Percentiles rank a stretch among this genome's conserved stretches.
phyloP scores from a whole-genome alignment of 768 basidiomycete species.

The Rhodocollybia butyracea region DNA sequence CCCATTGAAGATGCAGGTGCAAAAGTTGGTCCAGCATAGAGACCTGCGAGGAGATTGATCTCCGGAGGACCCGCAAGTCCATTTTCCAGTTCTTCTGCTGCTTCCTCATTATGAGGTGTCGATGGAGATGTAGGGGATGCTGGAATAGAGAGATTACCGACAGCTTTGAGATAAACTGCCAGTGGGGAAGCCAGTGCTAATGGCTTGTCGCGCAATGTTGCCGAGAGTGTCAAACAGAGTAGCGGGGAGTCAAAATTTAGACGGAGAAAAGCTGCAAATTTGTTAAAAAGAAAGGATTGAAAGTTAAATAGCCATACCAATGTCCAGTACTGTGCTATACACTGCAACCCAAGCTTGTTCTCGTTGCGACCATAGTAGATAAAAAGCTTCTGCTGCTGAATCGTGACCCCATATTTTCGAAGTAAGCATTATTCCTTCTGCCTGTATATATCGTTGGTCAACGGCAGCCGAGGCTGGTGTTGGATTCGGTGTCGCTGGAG shows the following conservation, averaged over 20 bases:
- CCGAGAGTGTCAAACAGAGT: conserved; percentile 78
- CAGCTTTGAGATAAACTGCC: conserved; percentile 32
- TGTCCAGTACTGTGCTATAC: conserved; percentile 72
- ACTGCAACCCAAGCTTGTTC: conserved; percentile 74
- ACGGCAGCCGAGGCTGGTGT: conserved; percentile 68
- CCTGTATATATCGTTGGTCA: conserved; percentile 73
- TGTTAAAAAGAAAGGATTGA: neutral
- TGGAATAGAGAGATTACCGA: conserved; percentile 31
- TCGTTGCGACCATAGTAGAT: conserved; percentile 60
- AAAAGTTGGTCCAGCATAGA: conserved; percentile 51
- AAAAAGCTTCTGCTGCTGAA: conserved; percentile 49
- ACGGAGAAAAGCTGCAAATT: conserved; percentile 62
- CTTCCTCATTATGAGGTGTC: conserved; percentile 25
- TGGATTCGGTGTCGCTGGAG: conserved; percentile 83
- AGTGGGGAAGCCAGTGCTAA: conserved; percentile 46
- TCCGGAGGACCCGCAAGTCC: conserved; percentile 40
- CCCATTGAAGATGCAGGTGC: neutral
- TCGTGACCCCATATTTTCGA: conserved; percentile 76
- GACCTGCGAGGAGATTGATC: conserved; percentile 63
- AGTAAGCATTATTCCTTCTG: conserved; percentile 73
- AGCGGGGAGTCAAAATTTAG: conserved; percentile 70
- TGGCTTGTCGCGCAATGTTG: conserved; percentile 84
- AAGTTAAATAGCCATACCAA: conserved; percentile 52
- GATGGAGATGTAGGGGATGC: conserved; percentile 29
- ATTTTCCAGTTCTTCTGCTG: no score